Percentiles rank a stretch among this genome's conserved stretches.
Evolutionary conservation across 176 grass and related monocot species (phyloP).

Genomic region (Oryza glumipatula): DNA sequence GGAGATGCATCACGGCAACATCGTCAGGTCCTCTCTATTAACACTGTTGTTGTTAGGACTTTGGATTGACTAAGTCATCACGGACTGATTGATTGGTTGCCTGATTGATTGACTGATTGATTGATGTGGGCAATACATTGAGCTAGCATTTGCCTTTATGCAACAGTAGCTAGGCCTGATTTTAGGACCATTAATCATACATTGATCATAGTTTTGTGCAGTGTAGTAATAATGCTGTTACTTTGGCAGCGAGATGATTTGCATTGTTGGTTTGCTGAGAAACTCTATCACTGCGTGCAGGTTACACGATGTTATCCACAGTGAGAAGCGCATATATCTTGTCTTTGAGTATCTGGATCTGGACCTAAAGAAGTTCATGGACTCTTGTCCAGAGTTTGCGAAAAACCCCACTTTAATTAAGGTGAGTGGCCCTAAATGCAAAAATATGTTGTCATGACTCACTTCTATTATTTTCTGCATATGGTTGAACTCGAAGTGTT

Average conservation of each 20-base stretch:
- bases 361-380: slow-evolving; percentile 97
- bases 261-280: slow-evolving; percentile 16
- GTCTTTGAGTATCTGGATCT: slow-evolving; percentile 94
- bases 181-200: slow-evolving; percentile 26
- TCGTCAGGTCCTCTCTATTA: slow-evolving; percentile 66
- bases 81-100: background rate
- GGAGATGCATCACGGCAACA: slow-evolving; percentile 94
- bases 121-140: slow-evolving; percentile 9
- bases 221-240: background rate
- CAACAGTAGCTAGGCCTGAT: slow-evolving; percentile 27
- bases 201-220: background rate
- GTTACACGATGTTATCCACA: slow-evolving; percentile 92
- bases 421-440: slow-evolving; percentile 35
- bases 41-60: background rate
- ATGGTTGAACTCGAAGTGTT: background rate
- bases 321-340: slow-evolving; percentile 90
- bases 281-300: slow-evolving; percentile 37
- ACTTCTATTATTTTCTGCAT: background rate
- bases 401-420: slow-evolving; percentile 81
- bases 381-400: slow-evolving; percentile 81
- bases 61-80: background rate
- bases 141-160: slow-evolving; percentile 29
- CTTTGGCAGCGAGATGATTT: background rate
- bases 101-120: background rate
- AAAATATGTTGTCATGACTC: background rate